A percentile compares a stretch with the other conserved stretches of the same genome.
Evolutionary conservation across 495 filamentous ascomycete genomes (phyloP).

Genomic region (Neurospora intermedia): DNA sequence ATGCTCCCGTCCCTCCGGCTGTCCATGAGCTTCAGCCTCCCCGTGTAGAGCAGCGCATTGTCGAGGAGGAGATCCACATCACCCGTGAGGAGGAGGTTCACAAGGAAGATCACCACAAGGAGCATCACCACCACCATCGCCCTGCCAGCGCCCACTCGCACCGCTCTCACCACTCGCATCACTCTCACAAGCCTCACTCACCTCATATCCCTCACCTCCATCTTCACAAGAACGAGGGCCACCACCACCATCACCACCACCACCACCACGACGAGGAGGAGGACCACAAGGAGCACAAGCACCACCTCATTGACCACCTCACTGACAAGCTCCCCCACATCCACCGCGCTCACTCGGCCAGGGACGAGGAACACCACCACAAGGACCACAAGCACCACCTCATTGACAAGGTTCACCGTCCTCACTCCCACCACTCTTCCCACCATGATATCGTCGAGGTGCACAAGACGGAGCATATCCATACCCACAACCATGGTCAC

Average conservation of each 20-base stretch:
- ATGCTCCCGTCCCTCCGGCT: constrained; percentile 6
- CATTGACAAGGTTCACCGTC: neutral
- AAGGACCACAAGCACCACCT: constrained; percentile 24
- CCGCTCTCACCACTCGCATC: constrained; percentile 12
- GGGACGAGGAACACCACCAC: constrained; percentile 36
- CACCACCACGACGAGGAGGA: constrained; percentile 34
- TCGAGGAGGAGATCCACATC: constrained; percentile 73
- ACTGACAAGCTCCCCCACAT: neutral
- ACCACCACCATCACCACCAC: constrained; percentile 21
- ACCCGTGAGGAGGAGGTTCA: constrained; percentile 49
- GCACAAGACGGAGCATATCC: neutral
- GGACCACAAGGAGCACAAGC: constrained; percentile 17
- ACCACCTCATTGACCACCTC: neutral
- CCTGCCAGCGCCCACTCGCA: constrained; percentile 42
- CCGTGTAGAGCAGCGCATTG: constrained; percentile 55
- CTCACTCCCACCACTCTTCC: constrained; percentile 19
- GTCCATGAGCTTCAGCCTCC: constrained; percentile 49
- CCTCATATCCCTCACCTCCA: neutral
- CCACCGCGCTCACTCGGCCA: neutral
- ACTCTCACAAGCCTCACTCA: constrained; percentile 36
- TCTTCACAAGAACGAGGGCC: constrained; percentile 30
- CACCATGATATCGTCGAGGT: constrained; percentile 34
- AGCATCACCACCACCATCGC: constrained; percentile 37
- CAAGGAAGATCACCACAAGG: neutral
- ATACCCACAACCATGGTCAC: neutral